Evolutionary conservation across 2,329 filamentous ascomycete species (phyloP), one percentile per base, ranked within the genome.

Genomic region (Verticillium isaacii): DNA sequence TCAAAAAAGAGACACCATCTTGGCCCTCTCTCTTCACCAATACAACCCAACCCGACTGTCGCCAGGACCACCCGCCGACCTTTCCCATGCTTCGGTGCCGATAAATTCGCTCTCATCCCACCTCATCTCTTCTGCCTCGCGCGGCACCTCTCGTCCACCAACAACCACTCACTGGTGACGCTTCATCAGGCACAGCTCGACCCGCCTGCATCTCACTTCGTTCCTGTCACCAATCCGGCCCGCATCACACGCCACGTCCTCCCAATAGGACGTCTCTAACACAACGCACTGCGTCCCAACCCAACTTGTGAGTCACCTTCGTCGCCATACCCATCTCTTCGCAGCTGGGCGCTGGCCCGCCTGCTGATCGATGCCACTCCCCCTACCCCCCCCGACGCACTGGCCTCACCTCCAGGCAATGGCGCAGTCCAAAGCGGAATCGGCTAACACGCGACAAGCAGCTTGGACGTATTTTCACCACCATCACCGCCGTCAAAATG

Each of bases 141-240:
- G 66, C 65, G 45, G 25, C 45, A 52, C 19, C 66, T 65, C 70
- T 66, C 65, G 66, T 63, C 64, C 65, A 67, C 72, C 68, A 73
- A 69, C 72, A 70, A 71, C 60, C 69, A 70, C 71, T 68, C 72
- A 73, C 72, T 75, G 74, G 74, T 68, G 68, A 72, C 69, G 66
- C 70, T 60, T 72, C 70, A 70, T 71, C 71, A 68, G 72, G 72
- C 71, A 71, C 61, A 66, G 65, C 68, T 64, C 62, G 52, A 65
- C 62, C 61, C 70, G 63, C 68, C 65, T 66, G 58, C 62, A 61
- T 62, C 64, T 63, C 64, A 59, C 62, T 32, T 57, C 65, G 62
- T 66, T 61, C 61, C 63, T 60, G 60, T 23, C 57, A 41, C 63
- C 60, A 64, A 66, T 65, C 62, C 63, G 62, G 55, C 60, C 59